Evolutionary conservation across 768 basidiomycete species (phyloP).

Genomic region (Amanita jacksonii): DNA sequence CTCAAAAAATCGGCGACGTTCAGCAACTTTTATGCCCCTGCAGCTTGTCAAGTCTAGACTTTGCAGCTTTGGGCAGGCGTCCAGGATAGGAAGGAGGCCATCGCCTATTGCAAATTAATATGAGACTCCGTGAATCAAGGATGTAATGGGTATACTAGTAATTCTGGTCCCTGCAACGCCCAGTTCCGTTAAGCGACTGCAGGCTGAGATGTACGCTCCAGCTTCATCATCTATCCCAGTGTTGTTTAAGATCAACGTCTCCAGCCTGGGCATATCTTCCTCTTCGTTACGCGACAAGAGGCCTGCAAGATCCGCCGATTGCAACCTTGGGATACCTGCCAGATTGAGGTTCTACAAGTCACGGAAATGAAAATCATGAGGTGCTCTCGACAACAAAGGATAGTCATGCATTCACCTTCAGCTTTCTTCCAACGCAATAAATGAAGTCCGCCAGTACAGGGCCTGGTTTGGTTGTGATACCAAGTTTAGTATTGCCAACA

Average conservation of each 20-base stretch:
- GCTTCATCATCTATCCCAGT: conserved; percentile 54
- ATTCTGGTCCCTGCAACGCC: conserved; percentile 51
- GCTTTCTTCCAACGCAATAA: conserved; percentile 42
- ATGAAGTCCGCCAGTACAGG: conserved; percentile 38
- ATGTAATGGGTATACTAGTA: conserved; percentile 32
- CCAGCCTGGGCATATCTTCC: conserved; percentile 29
- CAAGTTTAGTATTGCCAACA: conserved; percentile 56
- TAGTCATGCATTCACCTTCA: conserved; percentile 33
- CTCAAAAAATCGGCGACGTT: conserved; percentile 61
- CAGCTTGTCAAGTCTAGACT: conserved; percentile 61
- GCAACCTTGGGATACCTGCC: conserved; percentile 39
- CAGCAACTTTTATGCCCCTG: conserved; percentile 46
- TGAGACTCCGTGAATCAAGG: background rate
- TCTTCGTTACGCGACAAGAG: conserved; percentile 26
- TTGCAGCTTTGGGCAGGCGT: conserved; percentile 42
- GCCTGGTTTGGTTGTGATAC: conserved; percentile 23
- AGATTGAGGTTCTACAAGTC: conserved; percentile 44
- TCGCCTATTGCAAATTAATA: conserved; percentile 24
- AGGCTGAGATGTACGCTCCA: conserved; percentile 41
- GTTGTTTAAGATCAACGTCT: conserved; percentile 46
- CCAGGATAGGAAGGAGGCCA: conserved; percentile 48
- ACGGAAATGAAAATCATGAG: too few relatives aligned
- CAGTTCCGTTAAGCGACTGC: conserved; percentile 36
- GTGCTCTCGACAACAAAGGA: background rate
- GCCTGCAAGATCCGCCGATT: conserved; percentile 41